Evolutionary conservation across 2,329 filamentous ascomycete species (phyloP).

Genomic region (Dothistroma septosporum): DNA sequence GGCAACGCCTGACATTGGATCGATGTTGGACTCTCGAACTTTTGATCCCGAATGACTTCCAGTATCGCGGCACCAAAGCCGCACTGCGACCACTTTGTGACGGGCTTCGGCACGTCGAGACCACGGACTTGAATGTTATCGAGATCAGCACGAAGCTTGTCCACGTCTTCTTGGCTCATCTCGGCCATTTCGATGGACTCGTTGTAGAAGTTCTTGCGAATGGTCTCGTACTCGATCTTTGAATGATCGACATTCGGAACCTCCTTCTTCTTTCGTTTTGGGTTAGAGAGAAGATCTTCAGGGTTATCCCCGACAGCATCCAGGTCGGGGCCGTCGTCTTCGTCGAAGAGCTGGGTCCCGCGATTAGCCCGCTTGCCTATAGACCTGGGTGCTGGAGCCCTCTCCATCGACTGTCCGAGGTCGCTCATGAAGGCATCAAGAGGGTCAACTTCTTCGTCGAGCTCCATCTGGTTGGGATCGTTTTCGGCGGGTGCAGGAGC

Average conservation of each 20-base stretch:
- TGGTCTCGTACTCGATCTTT: slow-evolving; percentile 78
- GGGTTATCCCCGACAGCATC: slow-evolving; percentile 61
- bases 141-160: slow-evolving; percentile 75
- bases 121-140: slow-evolving; percentile 94
- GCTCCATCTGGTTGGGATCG: slow-evolving; percentile 32
- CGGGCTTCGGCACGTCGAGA: slow-evolving; percentile 83
- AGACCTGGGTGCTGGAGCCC: slow-evolving; percentile 31
- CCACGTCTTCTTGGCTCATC: slow-evolving; percentile 79
- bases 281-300: slow-evolving; percentile 58
- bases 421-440: slow-evolving; percentile 95
- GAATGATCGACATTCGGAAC: slow-evolving; percentile 82
- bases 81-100: slow-evolving; percentile 95
- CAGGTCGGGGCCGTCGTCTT: slow-evolving; percentile 67
- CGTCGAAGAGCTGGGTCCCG: slow-evolving; percentile 81
- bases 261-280: slow-evolving; percentile 88
- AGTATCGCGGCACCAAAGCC: slow-evolving; percentile 82
- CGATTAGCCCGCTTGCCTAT: slow-evolving; percentile 52
- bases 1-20: slow-evolving; percentile 96
- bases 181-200: slow-evolving; percentile 79
- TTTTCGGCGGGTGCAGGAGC: slow-evolving; percentile 15
- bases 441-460: slow-evolving; percentile 73
- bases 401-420: slow-evolving; percentile 50
- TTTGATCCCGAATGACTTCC: slow-evolving; percentile 75
- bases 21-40: slow-evolving; percentile 83
- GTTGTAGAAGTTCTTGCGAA: slow-evolving; percentile 92